Conservation (phyloP, 2,329 filamentous ascomycete genomes). For the Penicillium palitans region DNA sequence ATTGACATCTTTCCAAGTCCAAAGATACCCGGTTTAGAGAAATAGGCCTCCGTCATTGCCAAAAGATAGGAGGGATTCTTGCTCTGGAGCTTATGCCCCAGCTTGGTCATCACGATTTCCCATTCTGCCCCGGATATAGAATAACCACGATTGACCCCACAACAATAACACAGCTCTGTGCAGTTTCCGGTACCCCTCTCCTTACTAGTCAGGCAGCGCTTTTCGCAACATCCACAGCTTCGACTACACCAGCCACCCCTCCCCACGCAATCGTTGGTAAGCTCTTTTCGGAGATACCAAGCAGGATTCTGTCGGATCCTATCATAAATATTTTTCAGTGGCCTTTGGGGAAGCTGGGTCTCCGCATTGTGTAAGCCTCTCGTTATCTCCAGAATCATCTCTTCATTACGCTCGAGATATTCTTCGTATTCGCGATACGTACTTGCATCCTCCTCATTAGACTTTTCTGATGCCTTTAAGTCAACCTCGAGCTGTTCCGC, state of each 20-base stretch:
- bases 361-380: not conserved
- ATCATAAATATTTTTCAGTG: not conserved
- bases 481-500: no score
- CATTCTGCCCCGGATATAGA: no score
- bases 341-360: not conserved
- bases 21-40: not conserved
- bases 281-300: not conserved
- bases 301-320: not conserved
- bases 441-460: not conserved
- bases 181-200: not conserved
- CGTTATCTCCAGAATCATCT: not conserved
- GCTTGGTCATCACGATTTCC: no score
- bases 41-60: not conserved
- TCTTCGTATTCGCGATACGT: not conserved
- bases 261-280: not conserved
- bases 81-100: no score
- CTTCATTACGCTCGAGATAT: accelerated
- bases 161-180: no score
- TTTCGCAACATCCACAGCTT: not conserved
- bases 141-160: no score
- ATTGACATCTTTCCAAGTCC: not conserved
- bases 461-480: not conserved
- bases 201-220: not conserved
- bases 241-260: not conserved
- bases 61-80: not conserved